Base-by-base conservation (phyloP, 2,329 filamentous ascomycete species). In the Alternaria rosae region DNA sequence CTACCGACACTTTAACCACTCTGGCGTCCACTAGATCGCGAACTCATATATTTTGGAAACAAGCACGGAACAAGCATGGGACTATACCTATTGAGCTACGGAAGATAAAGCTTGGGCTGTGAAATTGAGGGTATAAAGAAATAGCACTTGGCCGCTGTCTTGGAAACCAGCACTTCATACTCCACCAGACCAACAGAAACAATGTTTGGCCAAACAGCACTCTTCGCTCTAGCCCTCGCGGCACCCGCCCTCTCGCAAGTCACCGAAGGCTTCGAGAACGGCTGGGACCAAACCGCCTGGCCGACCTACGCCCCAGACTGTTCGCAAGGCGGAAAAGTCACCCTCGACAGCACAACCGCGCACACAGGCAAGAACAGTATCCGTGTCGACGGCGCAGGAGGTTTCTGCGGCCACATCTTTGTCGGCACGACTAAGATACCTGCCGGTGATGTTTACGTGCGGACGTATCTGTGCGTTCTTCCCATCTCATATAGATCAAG, bases 371-470 rank as follows among this genome's bases (percentile, higher is more conserved):
- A 98, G 88, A 68, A 94, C 86, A 77, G 89, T 85, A 77, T 99
- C 95, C 3, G 94, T 91, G 75, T 88, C 75, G 75, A 88, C 82
- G 70, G 92, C 84, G 62, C 92, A 86, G 10, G 91, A 87, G 15
- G 87, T 6, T 78, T 72, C 61, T 78, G 76, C 53, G 76, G 76
- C 30, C 87, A 89, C 70, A 85, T 87, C 47, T 89, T 89, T 77
- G 85, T 89, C 60, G 87, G 87, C 61, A 88, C 87, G 2, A 85
- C 79, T 1, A 82, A 83, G 47, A 78, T 89, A 3, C 87, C 87
- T 1, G 82, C 73, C 54, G 86, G 87, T 3, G 84, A 88, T 71
- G 78, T 89, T 55, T 88, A 88, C 57, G 86, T 88, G 23, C 74
- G 86, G 65, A 79, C 82, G 17, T 88, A 78, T 67, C 60, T 89